A percentile compares a stretch with the other conserved stretches of the same genome.
Conservation (phyloP, 345 rosid genomes). For the Syzygium aromaticum region DNA sequence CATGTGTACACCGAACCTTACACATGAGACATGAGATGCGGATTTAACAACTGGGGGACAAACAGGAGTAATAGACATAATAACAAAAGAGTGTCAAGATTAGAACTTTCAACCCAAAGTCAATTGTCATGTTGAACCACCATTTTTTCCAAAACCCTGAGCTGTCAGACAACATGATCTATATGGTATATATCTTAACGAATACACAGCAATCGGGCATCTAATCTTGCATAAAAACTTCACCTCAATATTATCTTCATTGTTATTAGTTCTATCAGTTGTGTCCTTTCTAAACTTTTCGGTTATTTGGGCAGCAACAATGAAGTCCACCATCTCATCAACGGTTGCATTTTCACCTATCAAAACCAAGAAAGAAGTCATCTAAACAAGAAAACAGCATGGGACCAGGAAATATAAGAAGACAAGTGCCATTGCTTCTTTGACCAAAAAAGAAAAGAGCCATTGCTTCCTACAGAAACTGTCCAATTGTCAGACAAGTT, state of each 20-base stretch:
- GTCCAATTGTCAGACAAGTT: not conserved
- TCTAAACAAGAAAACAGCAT: not conserved
- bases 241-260: slow-evolving; percentile 41
- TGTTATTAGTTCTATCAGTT: slow-evolving; percentile 16
- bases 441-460: too few species aligned
- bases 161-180: not conserved
- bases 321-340: slow-evolving; percentile 73
- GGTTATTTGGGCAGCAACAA: slow-evolving; percentile 74
- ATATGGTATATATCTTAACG: not conserved
- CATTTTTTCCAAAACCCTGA: not conserved
- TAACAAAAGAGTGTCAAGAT: not conserved
- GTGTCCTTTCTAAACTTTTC: slow-evolving; percentile 37
- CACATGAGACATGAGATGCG: not conserved
- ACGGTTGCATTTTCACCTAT: slow-evolving; percentile 55
- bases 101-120: not conserved
- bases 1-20: too few species aligned
- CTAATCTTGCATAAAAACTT: not conserved
- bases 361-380: not conserved
- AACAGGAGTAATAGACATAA: not conserved
- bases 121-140: not conserved
- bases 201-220: not conserved
- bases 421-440: not conserved
- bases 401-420: not conserved
- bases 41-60: not conserved
- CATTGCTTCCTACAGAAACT: not conserved